A percentile compares a stretch with the other conserved stretches of the same genome.
Conservation (phyloP, 192 early-diverging fungal species). For the Funneliformis geosporum region DNA sequence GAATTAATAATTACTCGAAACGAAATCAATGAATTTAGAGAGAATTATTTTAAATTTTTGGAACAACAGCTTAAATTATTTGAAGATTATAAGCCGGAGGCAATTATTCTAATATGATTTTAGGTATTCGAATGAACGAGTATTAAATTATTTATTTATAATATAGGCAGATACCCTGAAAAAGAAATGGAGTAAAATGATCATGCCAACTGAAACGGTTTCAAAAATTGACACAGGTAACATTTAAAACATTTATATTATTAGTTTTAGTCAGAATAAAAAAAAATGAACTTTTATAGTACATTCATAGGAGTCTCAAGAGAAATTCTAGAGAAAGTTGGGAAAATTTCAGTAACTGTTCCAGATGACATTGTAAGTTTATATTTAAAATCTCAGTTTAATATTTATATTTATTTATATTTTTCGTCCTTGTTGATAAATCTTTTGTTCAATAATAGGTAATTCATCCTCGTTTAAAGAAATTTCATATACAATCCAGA, state of each 20-base stretch:
- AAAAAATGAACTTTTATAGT: not conserved
- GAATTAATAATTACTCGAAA: conserved; percentile 42
- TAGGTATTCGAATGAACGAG: not conserved
- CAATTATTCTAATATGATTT: not conserved
- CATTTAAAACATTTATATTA: not conserved
- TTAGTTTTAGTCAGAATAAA: not conserved
- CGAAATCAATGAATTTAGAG: conserved; percentile 57
- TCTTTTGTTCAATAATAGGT: not conserved
- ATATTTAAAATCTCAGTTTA: not conserved
- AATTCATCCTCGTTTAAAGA: conserved; percentile 82
- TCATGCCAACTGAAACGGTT: conserved; percentile 60
- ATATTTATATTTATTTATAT: not conserved
- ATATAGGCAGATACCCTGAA: conserved; percentile 57
- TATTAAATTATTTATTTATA: not conserved
- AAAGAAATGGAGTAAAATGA: conserved; percentile 81
- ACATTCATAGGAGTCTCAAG: conserved; percentile 60
- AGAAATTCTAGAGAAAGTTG: conserved; percentile 69
- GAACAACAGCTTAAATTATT: conserved; percentile 62
- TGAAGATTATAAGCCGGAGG: conserved; percentile 58
- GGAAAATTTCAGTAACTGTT: conserved; percentile 71
- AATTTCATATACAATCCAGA: conserved; percentile 89
- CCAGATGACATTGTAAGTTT: conserved; percentile 60
- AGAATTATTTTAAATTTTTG: conserved; percentile 60
- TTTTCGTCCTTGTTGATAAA: not conserved
- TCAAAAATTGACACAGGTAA: conserved; percentile 43